A percentile compares a stretch with the other conserved stretches of the same genome.
Evolutionary conservation across 495 filamentous ascomycete genomes (phyloP).

Genomic region (Neurospora sp.): DNA sequence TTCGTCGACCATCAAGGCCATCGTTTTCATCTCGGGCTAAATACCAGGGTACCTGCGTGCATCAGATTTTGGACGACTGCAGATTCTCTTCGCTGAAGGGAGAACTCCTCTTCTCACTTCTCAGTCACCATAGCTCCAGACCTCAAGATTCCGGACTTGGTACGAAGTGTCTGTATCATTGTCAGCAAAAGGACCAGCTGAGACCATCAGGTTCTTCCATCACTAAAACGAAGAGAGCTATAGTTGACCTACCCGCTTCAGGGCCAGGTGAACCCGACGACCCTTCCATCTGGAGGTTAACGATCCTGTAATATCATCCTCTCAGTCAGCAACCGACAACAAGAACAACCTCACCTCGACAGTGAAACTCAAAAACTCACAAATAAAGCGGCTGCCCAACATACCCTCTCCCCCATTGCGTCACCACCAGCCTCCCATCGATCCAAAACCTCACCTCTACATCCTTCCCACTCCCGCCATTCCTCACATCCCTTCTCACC

Average conservation of each 20-base stretch:
- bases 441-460: conserved; percentile 44
- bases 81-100: background rate
- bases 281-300: conserved; percentile 41
- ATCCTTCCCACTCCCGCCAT: conserved; percentile 30
- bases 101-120: background rate
- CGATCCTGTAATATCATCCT: conserved; percentile 25
- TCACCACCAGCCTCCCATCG: conserved; percentile 38
- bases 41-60: background rate
- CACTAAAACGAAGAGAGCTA: background rate
- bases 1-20: background rate
- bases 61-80: background rate
- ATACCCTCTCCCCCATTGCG: conserved; percentile 41
- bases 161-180: conserved; percentile 26
- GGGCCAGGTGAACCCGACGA: conserved; percentile 39
- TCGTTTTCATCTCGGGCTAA: background rate
- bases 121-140: conserved; percentile 28
- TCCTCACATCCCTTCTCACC: conserved; percentile 18
- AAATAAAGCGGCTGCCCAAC: conserved; percentile 39
- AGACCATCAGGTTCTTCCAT: background rate
- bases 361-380: conserved; percentile 16
- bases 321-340: background rate
- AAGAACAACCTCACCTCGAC: background rate
- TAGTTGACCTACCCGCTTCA: conserved; percentile 20
- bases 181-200: background rate
- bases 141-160: conserved; percentile 30